Evolutionary conservation across 1,139 yeast species (phyloP).

Genomic region (Kodamaea suecica): DNA sequence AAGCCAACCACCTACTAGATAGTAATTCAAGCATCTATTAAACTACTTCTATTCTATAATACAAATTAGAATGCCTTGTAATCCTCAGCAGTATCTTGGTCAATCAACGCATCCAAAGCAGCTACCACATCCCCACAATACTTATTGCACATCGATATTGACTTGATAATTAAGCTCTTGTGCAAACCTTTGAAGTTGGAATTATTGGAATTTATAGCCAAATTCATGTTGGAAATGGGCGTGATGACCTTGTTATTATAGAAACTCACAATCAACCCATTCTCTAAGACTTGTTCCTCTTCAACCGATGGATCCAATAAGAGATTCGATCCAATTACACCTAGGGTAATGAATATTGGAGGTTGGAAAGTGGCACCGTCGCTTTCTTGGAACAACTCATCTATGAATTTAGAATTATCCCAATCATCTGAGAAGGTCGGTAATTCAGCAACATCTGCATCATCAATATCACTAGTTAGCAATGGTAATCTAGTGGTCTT

Average conservation of each 20-base stretch:
- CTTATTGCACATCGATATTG: constrained; percentile 32
- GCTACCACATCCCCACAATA: constrained; percentile 34
- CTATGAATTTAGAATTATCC: constrained; percentile 54
- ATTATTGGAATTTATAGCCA: constrained; percentile 42
- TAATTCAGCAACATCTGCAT: constrained; percentile 68
- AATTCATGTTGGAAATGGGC: constrained; percentile 58
- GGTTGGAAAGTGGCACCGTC: constrained; percentile 47
- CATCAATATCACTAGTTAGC: constrained; percentile 58
- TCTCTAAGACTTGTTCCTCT: constrained; percentile 84
- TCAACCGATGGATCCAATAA: constrained; percentile 80
- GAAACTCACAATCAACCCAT: constrained; percentile 74
- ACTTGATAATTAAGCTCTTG: constrained; percentile 24
- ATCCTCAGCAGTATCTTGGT: constrained; percentile 37
- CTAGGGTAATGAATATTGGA: constrained; percentile 73
- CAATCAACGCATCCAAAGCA: constrained; percentile 40
- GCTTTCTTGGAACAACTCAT: constrained; percentile 24
- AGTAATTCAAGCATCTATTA: no score
- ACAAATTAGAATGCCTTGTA: constrained; percentile 11
- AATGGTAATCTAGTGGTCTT: constrained; percentile 76
- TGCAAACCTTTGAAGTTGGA: constrained; percentile 41
- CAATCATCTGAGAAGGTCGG: constrained; percentile 91
- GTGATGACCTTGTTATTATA: constrained; percentile 59
- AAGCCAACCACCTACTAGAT: no score
- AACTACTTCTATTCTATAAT: background rate
- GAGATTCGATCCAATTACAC: constrained; percentile 64